These are phyloP conservation scores for Botrytis paeoniae DNA, from an alignment of 2,329 filamentous ascomycete species.

Conservation along the genomic window DNA sequence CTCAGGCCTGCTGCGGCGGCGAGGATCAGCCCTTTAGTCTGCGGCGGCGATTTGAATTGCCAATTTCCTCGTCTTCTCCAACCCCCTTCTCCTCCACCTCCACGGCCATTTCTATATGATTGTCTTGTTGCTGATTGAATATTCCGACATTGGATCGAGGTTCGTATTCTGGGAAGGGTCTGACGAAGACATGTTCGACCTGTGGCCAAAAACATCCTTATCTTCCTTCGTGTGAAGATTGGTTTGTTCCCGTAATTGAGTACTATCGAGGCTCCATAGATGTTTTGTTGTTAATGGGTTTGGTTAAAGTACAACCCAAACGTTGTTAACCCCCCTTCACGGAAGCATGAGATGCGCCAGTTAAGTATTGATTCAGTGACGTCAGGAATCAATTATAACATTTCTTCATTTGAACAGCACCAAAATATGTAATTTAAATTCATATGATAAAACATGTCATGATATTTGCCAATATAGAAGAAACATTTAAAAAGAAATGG, in stretches of 20 bases:
- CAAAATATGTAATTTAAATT: background rate
- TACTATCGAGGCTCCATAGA: conserved; percentile 34
- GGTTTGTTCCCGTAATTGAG: background rate
- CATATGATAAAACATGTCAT: background rate
- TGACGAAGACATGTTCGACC: conserved; percentile 46
- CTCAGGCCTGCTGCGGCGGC: conserved; percentile 42
- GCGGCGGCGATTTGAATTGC: conserved; percentile 22
- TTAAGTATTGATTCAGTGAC: conserved; percentile 13
- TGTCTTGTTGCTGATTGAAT: conserved; percentile 22
- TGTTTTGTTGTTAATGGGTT: background rate
- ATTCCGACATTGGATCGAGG: conserved; percentile 29
- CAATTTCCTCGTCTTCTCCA: conserved; percentile 2
- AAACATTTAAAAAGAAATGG: background rate
- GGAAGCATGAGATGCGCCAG: background rate
- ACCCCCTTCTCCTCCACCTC: conserved; percentile 14
- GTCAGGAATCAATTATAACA: conserved; percentile 8
- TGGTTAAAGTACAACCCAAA: background rate
- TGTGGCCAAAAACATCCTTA: conserved; percentile 46
- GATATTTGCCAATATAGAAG: background rate
- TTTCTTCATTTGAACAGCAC: background rate
- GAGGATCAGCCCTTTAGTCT: conserved; percentile 26
- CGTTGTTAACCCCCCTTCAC: background rate
- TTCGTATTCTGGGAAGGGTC: conserved; percentile 36
- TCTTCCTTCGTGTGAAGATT: conserved; percentile 32
- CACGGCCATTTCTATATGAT: conserved; percentile 21